These are phyloP conservation scores for Calycina herbarum DNA, from an alignment of 2,329 filamentous ascomycete genomes.

Conservation along the genomic window DNA sequence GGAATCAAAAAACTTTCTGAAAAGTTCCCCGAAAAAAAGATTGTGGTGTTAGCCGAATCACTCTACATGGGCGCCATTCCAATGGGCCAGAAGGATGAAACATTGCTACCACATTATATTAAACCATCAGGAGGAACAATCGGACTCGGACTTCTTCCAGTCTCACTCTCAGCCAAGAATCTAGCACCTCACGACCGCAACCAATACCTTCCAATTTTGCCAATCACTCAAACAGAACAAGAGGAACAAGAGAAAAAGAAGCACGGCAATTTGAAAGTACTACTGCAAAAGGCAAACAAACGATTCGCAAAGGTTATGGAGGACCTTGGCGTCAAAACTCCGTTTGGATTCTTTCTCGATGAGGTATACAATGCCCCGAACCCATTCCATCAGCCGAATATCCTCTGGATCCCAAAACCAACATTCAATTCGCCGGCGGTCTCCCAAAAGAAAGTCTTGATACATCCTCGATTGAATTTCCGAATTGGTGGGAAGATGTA, in stretches of 20 bases:
- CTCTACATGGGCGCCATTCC: neutral
- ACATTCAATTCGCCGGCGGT: neutral
- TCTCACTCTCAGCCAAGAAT: neutral
- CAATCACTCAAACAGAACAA: neutral
- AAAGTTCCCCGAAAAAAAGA: neutral
- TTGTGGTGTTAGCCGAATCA: neutral
- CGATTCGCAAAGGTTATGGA: too few relatives aligned
- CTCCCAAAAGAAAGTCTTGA: neutral
- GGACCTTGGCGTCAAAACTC: too few relatives aligned
- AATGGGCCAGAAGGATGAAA: neutral
- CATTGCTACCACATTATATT: neutral
- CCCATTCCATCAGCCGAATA: neutral
- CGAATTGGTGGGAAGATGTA: neutral
- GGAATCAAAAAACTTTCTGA: neutral
- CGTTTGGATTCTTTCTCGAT: neutral
- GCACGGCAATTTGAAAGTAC: too few relatives aligned
- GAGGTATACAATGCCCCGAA: neutral
- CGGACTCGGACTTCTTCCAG: neutral
- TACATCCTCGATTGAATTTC: neutral
- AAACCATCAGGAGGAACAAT: neutral
- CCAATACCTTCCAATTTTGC: neutral
- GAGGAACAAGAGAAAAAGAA: neutral
- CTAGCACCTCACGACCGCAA: neutral
- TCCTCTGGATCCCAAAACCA: neutral
- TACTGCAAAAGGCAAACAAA: too few relatives aligned